Evolutionary conservation across 2,329 filamentous ascomycete species (phyloP).

Genomic region (Exophiala xenobiotica): DNA sequence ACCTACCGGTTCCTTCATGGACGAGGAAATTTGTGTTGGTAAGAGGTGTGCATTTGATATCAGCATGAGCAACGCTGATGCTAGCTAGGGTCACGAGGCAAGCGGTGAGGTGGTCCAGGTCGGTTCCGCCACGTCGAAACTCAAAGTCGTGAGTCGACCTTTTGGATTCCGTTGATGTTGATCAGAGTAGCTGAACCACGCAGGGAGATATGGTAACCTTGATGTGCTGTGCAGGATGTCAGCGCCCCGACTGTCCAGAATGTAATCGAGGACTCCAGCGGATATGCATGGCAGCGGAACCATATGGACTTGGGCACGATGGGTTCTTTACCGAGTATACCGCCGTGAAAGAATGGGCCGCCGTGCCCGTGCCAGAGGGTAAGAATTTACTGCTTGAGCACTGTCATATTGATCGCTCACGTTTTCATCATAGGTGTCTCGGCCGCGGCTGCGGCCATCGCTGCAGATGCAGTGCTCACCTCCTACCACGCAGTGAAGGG

Average conservation of each 20-base stretch:
- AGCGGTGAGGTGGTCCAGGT: conserved; percentile 18
- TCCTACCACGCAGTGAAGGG: conserved; percentile 11
- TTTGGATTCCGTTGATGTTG: not conserved
- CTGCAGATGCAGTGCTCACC: conserved; percentile 9
- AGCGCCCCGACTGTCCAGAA: not conserved
- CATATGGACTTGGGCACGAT: conserved; percentile 7
- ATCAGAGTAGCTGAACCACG: not conserved
- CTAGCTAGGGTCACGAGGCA: conserved; percentile 20
- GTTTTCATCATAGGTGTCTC: not conserved
- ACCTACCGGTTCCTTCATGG: not conserved
- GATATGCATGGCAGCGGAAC: conserved; percentile 2
- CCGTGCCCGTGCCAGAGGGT: conserved; percentile 4
- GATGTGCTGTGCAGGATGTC: conserved; percentile 5
- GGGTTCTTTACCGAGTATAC: conserved; percentile 10
- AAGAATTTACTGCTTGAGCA: too few relatives aligned
- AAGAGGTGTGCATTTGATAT: too few relatives aligned
- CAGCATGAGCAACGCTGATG: not conserved
- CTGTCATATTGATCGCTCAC: too few relatives aligned
- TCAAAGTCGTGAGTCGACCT: not conserved
- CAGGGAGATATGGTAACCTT: conserved; percentile 10
- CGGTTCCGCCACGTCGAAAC: conserved; percentile 5
- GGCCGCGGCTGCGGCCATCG: conserved; percentile 4
- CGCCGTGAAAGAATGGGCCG: conserved; percentile 7
- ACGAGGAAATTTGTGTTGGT: not conserved
- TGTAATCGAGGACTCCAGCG: conserved; percentile 4